Percentiles rank a stretch among this genome's conserved stretches.
Conservation (phyloP, 768 basidiomycete genomes). For the Antrodiella citrinella region DNA sequence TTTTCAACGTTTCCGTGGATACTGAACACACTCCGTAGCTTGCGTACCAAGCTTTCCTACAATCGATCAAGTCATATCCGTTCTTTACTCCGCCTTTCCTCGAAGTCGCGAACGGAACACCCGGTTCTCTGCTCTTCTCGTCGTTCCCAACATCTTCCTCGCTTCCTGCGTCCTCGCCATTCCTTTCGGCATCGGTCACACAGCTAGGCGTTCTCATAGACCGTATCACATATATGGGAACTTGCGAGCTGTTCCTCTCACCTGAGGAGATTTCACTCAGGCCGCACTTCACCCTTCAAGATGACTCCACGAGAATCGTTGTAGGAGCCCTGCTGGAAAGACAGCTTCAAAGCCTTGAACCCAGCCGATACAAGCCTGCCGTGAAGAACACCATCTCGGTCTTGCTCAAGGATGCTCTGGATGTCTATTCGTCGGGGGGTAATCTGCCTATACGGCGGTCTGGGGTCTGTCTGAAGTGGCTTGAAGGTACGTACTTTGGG, state of each 20-base stretch:
- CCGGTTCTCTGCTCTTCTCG: constrained; percentile 29
- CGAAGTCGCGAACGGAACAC: constrained; percentile 20
- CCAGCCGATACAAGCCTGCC: constrained; percentile 49
- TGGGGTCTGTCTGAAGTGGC: constrained; percentile 42
- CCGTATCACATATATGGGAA: constrained; percentile 55
- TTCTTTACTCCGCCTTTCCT: constrained; percentile 32
- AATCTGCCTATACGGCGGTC: constrained; percentile 53
- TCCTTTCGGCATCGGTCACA: constrained; percentile 22
- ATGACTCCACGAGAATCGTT: constrained; percentile 17
- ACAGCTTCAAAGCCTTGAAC: constrained; percentile 50
- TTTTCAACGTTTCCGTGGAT: too few species aligned
- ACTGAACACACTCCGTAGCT: too few species aligned
- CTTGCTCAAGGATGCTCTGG: constrained; percentile 42
- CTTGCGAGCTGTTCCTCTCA: constrained; percentile 56
- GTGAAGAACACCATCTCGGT: constrained; percentile 30
- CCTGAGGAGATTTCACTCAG: constrained; percentile 42
- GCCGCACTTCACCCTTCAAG: neutral
- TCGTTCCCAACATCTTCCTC: constrained; percentile 17
- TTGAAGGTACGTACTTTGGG: constrained; percentile 44
- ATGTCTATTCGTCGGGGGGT: constrained; percentile 35
- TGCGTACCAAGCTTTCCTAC: constrained; percentile 49
- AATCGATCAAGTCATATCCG: constrained; percentile 47
- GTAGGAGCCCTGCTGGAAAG: constrained; percentile 52
- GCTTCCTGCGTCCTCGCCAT: constrained; percentile 8
- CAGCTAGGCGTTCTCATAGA: constrained; percentile 59